A percentile compares a stretch with the other conserved stretches of the same genome.
Evolutionary conservation across 2,329 filamentous ascomycete species (phyloP).

Genomic region (Biscogniauxia marginata): DNA sequence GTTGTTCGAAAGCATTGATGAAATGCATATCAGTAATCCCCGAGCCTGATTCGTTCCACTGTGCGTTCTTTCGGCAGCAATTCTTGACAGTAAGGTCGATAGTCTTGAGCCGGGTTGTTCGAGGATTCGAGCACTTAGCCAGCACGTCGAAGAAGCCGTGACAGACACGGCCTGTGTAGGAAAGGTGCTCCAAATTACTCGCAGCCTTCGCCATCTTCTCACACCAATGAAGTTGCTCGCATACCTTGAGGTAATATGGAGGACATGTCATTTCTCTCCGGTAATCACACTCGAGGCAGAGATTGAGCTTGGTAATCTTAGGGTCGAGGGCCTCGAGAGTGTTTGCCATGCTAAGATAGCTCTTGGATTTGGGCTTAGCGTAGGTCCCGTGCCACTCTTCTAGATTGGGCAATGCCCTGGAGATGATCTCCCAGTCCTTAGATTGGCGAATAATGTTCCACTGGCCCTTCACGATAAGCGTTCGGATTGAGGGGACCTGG

Average conservation of each 20-base stretch:
- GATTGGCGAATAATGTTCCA: conserved; percentile 71
- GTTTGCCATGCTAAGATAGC: conserved; percentile 66
- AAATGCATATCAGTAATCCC: conserved; percentile 72
- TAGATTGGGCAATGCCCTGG: conserved; percentile 64
- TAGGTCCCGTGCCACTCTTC: conserved; percentile 61
- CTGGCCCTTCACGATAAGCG: conserved; percentile 70
- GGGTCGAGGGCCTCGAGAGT: conserved; percentile 58
- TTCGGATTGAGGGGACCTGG: conserved; percentile 56
- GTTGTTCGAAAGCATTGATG: conserved; percentile 67
- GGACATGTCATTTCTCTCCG: conserved; percentile 61
- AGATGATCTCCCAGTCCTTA: conserved; percentile 61
- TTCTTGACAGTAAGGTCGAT: conserved; percentile 74
- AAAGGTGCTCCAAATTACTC: conserved; percentile 63
- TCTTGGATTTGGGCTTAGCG: conserved; percentile 72
- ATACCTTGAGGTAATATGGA: conserved; percentile 60
- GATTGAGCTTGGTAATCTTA: conserved; percentile 60
- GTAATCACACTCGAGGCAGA: conserved; percentile 72
- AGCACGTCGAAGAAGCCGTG: conserved; percentile 64
- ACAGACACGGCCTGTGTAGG: conserved; percentile 72
- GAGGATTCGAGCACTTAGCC: conserved; percentile 47
- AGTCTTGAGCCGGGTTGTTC: conserved; percentile 56
- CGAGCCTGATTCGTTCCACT: conserved; percentile 63
- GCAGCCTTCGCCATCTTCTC: conserved; percentile 58
- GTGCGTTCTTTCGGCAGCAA: conserved; percentile 58
- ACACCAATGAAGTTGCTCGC: conserved; percentile 63